Conservation (phyloP, 192 early-diverging fungal genomes). For the Coemansia sp. region DNA sequence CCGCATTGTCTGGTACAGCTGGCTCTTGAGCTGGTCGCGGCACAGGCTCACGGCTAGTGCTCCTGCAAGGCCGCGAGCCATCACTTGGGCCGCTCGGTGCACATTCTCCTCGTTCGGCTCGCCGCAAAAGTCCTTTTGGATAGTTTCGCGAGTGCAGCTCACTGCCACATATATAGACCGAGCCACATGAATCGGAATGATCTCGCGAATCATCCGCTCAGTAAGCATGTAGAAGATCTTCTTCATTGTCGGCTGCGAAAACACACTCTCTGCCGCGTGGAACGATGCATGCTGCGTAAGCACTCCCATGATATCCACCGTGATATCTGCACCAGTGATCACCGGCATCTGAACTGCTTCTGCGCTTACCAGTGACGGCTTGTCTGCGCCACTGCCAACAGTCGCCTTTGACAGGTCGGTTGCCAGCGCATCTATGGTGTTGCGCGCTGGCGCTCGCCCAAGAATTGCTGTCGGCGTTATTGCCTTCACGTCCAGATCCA, state of each 20-base stretch:
- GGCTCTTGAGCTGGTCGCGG: constrained; percentile 85
- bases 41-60: constrained; percentile 87
- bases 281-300: constrained; percentile 58
- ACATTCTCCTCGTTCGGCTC: constrained; percentile 94
- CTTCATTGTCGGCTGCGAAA: constrained; percentile 79
- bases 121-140: constrained; percentile 93
- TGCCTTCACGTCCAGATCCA: constrained; percentile 78
- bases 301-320: constrained; percentile 47
- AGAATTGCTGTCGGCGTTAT: constrained; percentile 46
- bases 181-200: constrained; percentile 87
- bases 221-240: constrained; percentile 85
- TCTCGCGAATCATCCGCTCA: constrained; percentile 86
- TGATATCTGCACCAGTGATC: constrained; percentile 38
- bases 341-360: constrained; percentile 31
- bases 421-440: constrained; percentile 22
- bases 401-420: constrained; percentile 27
- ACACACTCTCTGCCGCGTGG: constrained; percentile 78
- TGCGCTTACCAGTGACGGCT: neutral
- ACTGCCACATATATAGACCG: constrained; percentile 90
- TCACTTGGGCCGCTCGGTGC: constrained; percentile 89
- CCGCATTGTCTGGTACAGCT: constrained; percentile 61
- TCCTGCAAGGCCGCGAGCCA: constrained; percentile 91
- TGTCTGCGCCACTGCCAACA: constrained; percentile 11
- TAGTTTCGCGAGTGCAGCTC: constrained; percentile 86
- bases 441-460: constrained; percentile 7